Evolutionary conservation across 2,329 filamentous ascomycete genomes (phyloP).

Genomic region (Ophiostoma tasmaniense): DNA sequence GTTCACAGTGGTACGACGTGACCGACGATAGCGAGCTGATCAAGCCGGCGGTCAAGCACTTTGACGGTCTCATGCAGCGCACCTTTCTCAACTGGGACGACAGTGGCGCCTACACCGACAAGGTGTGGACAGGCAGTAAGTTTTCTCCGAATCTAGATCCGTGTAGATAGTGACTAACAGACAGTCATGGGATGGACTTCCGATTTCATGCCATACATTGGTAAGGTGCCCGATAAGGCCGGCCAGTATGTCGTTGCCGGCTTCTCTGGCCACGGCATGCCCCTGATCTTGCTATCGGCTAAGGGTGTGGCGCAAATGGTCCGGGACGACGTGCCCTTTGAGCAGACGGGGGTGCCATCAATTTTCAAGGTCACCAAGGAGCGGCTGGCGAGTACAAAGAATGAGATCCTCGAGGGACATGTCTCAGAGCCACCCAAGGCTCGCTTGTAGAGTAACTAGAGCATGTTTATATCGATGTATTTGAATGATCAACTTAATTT

Average conservation of each 20-base stretch:
- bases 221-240: background rate
- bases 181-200: conserved; percentile 3
- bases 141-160: background rate
- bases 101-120: background rate
- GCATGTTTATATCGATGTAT: no score
- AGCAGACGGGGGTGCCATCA: background rate
- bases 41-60: background rate
- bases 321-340: background rate
- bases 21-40: background rate
- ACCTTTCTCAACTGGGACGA: background rate
- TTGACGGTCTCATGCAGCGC: background rate
- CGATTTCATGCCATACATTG: background rate
- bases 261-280: background rate
- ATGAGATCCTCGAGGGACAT: background rate
- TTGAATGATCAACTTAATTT: no score
- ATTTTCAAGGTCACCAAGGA: background rate
- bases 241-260: background rate
- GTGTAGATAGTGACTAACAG: background rate
- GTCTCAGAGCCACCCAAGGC: background rate
- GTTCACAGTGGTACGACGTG: background rate
- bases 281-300: background rate
- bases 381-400: background rate
- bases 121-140: conserved; percentile 2
- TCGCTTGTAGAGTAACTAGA: background rate
- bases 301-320: background rate